Evolutionary conservation across 2,329 filamentous ascomycete species (phyloP).

Genomic region (Elsinoe arachidis): DNA sequence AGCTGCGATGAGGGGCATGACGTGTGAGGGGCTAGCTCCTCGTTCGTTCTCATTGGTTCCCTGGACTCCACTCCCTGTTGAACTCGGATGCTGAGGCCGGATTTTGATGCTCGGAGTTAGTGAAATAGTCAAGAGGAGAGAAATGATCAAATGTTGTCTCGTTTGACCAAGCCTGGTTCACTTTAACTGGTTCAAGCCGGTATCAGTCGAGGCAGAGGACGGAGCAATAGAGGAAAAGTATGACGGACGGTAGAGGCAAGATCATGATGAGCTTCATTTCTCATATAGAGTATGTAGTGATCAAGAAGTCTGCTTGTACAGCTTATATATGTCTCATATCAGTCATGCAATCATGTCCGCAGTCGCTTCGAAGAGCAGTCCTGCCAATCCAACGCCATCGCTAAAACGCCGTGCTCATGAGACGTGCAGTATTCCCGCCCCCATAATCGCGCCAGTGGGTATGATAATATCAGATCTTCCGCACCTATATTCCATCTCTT

Average conservation of each 20-base stretch:
- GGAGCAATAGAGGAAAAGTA: no score
- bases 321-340: background rate
- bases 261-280: background rate
- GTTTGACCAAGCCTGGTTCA: no score
- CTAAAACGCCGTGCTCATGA: background rate
- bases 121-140: no score
- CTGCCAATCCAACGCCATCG: background rate
- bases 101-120: no score
- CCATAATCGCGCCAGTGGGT: background rate
- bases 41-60: no score
- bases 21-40: background rate
- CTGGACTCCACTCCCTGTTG: no score
- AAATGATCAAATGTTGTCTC: no score
- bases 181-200: no score
- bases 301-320: no score
- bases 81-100: no score
- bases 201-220: no score
- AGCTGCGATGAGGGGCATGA: background rate
- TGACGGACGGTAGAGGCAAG: no score
- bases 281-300: background rate
- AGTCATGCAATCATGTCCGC: conserved; percentile 1
- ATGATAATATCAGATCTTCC: background rate
- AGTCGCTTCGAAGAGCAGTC: background rate
- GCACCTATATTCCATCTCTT: background rate
- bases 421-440: background rate